These are phyloP conservation scores for Phytophthora brassicae DNA, from an alignment of 352 stramenopile species.

Conservation along the genomic window DNA sequence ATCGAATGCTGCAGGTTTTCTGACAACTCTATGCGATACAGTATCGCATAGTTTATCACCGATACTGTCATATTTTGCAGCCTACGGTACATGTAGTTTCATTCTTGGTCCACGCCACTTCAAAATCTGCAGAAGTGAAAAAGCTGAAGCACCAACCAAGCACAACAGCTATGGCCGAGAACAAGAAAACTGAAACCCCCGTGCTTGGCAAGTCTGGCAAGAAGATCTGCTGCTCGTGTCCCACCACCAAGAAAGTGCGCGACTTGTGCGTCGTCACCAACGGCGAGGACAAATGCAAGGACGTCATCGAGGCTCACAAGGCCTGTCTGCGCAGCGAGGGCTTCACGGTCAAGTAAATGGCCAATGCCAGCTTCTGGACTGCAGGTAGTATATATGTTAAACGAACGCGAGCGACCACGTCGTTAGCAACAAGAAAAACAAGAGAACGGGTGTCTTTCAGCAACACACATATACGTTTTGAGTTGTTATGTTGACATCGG, in stretches of 20 bases:
- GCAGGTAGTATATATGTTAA: conserved; percentile 38
- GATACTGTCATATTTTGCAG: conserved; percentile 7
- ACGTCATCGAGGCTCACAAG: conserved; percentile 98
- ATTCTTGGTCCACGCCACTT: conserved; percentile 17
- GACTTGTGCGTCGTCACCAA: conserved; percentile 93
- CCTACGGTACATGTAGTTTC: conserved; percentile 9
- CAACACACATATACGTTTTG: conserved; percentile 5
- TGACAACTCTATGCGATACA: conserved; percentile 5
- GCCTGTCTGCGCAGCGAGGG: conserved; percentile 94
- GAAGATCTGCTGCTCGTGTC: conserved; percentile 99
- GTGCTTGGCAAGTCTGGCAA: conserved; percentile 94
- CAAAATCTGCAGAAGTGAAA: conserved; percentile 20
- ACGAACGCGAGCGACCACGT: conserved; percentile 1
- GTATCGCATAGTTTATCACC: no score
- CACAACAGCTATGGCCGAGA: conserved; percentile 46
- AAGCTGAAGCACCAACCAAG: not conserved
- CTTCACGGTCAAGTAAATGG: conserved; percentile 91
- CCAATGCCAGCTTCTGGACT: not conserved
- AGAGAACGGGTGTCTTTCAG: not conserved
- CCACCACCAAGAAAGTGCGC: conserved; percentile 94
- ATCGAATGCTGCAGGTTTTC: not conserved
- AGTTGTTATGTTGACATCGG: conserved; percentile 5
- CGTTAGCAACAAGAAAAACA: conserved; percentile 24
- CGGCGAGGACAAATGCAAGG: conserved; percentile 91
- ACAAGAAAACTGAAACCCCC: conserved; percentile 34